A percentile compares a stretch with the other conserved stretches of the same genome.
Conservation (phyloP, 352 stramenopile species). For the Globisporangium mamillatum region DNA sequence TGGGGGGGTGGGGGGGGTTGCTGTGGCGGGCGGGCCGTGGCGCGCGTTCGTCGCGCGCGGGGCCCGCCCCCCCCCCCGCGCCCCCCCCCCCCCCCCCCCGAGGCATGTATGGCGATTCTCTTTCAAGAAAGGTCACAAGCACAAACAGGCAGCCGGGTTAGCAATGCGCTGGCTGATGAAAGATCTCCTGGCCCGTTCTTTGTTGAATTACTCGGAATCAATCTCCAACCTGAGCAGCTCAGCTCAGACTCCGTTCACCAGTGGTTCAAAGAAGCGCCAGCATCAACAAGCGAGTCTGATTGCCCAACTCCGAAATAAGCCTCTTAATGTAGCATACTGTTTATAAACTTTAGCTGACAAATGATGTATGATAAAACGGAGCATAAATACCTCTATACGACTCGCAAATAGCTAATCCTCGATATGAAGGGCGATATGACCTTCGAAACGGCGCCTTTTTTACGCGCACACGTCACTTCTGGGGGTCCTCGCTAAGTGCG, state of each 20-base stretch:
- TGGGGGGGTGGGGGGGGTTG: too few relatives aligned
- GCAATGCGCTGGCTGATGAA: background rate
- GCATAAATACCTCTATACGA: background rate
- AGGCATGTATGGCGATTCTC: background rate
- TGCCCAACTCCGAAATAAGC: background rate
- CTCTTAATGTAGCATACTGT: background rate
- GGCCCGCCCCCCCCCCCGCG: too few relatives aligned
- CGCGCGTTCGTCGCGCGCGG: too few relatives aligned
- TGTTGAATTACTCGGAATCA: background rate
- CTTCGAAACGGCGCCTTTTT: background rate
- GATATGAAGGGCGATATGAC: background rate
- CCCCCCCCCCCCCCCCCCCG: too few relatives aligned
- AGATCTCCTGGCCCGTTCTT: background rate
- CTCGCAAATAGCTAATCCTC: background rate
- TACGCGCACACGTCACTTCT: background rate
- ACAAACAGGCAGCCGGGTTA: background rate
- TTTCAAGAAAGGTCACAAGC: background rate
- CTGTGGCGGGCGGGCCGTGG: too few relatives aligned
- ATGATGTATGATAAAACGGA: background rate
- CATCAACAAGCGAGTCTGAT: background rate
- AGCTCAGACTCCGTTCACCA: conserved; percentile 4
- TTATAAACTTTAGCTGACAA: background rate
- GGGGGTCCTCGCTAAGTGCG: conserved; percentile 1
- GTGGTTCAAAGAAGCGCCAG: conserved; percentile 11
- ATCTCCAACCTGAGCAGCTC: conserved; percentile 11